Percentiles rank a stretch among this genome's conserved stretches.
Conservation (phyloP, 2,329 filamentous ascomycete genomes). For the Paecilomyces sp. region DNA sequence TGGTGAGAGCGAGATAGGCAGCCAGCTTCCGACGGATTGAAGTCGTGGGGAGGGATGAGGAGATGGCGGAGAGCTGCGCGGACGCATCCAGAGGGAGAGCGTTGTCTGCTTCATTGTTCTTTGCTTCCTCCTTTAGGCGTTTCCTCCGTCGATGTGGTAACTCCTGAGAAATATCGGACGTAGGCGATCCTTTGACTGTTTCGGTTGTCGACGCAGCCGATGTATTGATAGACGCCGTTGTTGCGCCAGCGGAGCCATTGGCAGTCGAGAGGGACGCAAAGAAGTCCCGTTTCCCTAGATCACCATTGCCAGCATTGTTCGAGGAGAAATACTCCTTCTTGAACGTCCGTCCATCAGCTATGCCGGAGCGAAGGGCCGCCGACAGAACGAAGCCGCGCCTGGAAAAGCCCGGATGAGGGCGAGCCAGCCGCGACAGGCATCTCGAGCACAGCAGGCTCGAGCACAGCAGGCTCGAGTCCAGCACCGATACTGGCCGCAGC, state of each 20-base stretch:
- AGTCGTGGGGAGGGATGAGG: conserved; percentile 48
- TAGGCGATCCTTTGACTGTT: conserved; percentile 11
- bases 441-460: conserved; percentile 22
- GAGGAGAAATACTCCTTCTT: conserved; percentile 35
- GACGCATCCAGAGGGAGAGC: conserved; percentile 54
- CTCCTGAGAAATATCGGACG: conserved; percentile 18
- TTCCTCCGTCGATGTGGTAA: conserved; percentile 38
- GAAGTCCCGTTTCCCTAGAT: conserved; percentile 14
- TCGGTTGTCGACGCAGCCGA: conserved; percentile 10
- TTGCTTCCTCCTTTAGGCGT: conserved; percentile 29
- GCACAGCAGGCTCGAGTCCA: conserved; percentile 24
- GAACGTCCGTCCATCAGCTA: conserved; percentile 20
- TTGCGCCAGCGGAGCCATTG: conserved; percentile 9
- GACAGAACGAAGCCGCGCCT: conserved; percentile 25
- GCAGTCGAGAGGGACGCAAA: conserved; percentile 19
- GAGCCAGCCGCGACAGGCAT: conserved; percentile 21
- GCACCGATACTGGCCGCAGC: conserved; percentile 22
- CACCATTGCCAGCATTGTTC: conserved; percentile 17
- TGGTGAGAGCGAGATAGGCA: conserved; percentile 84
- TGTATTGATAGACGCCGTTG: conserved; percentile 3
- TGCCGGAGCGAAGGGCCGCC: conserved; percentile 20
- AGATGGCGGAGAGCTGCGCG: conserved; percentile 51
- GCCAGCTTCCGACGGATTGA: conserved; percentile 63
- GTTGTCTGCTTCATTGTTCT: conserved; percentile 17
- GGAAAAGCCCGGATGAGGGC: conserved; percentile 9